These are phyloP conservation scores for Athelia sp. DNA, from an alignment of 1,284 basidiomycete genomes.

Conservation along the genomic window DNA sequence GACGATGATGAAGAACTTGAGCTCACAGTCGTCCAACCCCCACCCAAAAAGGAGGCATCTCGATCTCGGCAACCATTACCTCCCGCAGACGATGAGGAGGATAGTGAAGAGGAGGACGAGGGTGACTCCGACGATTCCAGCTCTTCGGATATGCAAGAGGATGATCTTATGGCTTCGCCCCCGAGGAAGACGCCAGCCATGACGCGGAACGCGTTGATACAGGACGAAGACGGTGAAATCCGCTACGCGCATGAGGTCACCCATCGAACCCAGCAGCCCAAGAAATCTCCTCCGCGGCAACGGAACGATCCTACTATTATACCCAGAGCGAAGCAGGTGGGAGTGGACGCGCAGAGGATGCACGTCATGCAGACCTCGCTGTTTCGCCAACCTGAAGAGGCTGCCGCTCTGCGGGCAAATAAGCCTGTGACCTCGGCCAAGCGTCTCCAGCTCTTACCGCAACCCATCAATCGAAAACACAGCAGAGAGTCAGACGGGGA, in stretches of 20 bases:
- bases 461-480: constrained; percentile 54
- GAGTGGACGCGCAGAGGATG: constrained; percentile 77
- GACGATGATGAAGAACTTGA: constrained; percentile 2
- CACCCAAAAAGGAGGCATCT: constrained; percentile 12
- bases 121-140: constrained; percentile 17
- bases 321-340: constrained; percentile 66
- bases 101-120: constrained; percentile 26
- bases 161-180: constrained; percentile 32
- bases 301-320: constrained; percentile 34
- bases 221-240: constrained; percentile 45
- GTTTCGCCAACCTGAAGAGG: constrained; percentile 72
- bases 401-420: constrained; percentile 48
- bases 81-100: constrained; percentile 18
- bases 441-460: constrained; percentile 32
- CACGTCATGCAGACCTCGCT: constrained; percentile 90
- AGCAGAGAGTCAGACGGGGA: constrained; percentile 74
- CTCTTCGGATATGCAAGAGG: constrained; percentile 45
- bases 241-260: constrained; percentile 40
- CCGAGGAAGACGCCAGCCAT: constrained; percentile 5
- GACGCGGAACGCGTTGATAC: constrained; percentile 38
- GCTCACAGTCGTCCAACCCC: neutral
- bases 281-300: constrained; percentile 19
- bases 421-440: constrained; percentile 10
- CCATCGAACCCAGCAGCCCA: constrained; percentile 21
- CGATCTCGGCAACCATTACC: constrained; percentile 17